Evolutionary conservation across 1,284 basidiomycete species (phyloP), one percentile per base, ranked within the genome.

Genomic region (Ceratobasidium sp.): DNA sequence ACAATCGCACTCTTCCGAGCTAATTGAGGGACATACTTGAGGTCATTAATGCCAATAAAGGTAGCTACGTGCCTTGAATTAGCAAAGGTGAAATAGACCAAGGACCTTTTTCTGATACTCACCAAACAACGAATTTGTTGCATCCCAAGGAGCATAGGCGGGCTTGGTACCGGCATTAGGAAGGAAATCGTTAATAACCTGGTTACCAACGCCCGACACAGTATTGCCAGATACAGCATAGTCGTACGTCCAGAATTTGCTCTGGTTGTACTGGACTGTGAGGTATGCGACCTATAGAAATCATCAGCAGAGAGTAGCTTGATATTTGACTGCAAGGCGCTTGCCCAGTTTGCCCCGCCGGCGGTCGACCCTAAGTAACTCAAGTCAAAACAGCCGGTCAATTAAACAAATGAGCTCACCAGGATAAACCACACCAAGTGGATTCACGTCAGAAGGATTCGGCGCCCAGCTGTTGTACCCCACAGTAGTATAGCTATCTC

Each of bases 1-100:
- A n/a, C n/a, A n/a, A n/a, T n/a, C n/a, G n/a, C n/a, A n/a, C n/a
- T n/a, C 11, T 38, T 26, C 14, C 28, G 6, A 54, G 26, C 14
- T 18, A 8, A 5, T 4, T 38, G 35, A 38, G 35, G 6, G 35
- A 38, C 64, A 30, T 23, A 58, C 67, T 70, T 70, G 26, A 70
- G 52, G 21, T 70, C 54, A 30, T 70, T 70, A 14, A 70, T 70
- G 18, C 54, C 67, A 30, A 70, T 54, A 44, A 67, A 67, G 14
- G 67, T 70, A n/a, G 67, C 52, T 58, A n/a, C 2, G 3, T 14
- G n/a, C 26, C 32, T n/a, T 4, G 35, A 11, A 4, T 38, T 38
- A 9, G 26, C 44, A 21, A 35, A 16, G 23, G 26, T 43, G 18
- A n/a, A 21, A 2, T 28, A 5, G 23, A 7, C 0, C n/a, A 44